Percentiles rank a stretch among this genome's conserved stretches.
Conservation (phyloP, 768 basidiomycete genomes). For the Boletales sp. region DNA sequence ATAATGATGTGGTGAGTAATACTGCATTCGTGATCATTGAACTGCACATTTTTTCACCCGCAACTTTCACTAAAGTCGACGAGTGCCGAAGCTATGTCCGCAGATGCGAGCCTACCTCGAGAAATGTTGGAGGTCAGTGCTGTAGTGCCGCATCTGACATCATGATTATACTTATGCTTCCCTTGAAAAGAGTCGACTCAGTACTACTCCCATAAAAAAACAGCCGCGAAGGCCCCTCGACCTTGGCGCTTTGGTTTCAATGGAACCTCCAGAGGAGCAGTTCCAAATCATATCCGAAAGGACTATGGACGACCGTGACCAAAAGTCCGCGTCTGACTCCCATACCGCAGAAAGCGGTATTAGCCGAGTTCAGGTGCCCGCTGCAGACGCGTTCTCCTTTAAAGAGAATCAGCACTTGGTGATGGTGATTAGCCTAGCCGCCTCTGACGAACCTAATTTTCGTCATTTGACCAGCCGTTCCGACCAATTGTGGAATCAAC, state of each 20-base stretch:
- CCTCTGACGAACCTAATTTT: neutral
- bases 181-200: neutral
- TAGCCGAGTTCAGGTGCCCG: neutral
- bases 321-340: neutral
- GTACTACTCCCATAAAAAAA: slow-evolving; percentile 26
- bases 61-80: neutral
- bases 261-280: neutral
- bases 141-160: neutral
- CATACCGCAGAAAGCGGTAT: neutral
- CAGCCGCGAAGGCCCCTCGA: slow-evolving; percentile 26
- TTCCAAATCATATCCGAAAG: slow-evolving; percentile 1
- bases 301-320: neutral
- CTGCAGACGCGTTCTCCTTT: slow-evolving; percentile 1
- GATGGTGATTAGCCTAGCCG: slow-evolving; percentile 9
- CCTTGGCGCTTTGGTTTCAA: slow-evolving; percentile 5
- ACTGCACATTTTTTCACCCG: neutral
- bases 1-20: slow-evolving; percentile 8
- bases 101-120: neutral
- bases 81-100: neutral
- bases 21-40: neutral
- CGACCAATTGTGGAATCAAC: slow-evolving; percentile 7
- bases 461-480: slow-evolving; percentile 10
- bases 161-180: neutral
- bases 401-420: slow-evolving; percentile 2
- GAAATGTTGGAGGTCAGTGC: slow-evolving; percentile 12